Base-by-base conservation (phyloP, 129 eudicot species). In the Flaveria linearis region DNA sequence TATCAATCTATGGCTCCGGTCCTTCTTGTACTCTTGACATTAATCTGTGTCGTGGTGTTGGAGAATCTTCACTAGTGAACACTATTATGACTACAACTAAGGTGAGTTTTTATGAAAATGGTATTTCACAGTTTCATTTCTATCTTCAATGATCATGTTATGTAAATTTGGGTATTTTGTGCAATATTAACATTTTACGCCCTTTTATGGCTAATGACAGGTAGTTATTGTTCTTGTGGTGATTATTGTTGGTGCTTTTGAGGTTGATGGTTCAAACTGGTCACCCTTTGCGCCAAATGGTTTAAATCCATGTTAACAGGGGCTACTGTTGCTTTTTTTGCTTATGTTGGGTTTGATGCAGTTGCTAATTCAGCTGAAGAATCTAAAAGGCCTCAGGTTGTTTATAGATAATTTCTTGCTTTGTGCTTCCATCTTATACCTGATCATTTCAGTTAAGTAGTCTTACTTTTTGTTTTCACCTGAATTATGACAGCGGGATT, bases 281-380 rank as follows among this genome's bases (percentile, higher is more conserved):
- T 47, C 90, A 66, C 99, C 99, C 43, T 95, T 95, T 57, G 91
- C 85, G 62, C 99, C 99, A 81, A 83, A 86, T 68, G 99, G 99
- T 57, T 83, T 74, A 86, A 86, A 75, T 75, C 96, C 50, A 45
- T 95, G 77, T 74, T 95, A 71, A 95, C 99, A 17, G 99, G 99
- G 76, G 97, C 97, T 72, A 91, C 99, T 26, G 97, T 95, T 22
- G 97, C 86, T 41, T 95, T 91, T 81, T 95, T 95, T 66, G 96
- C 99, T 55, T 95, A 91, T 78, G 99, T 91, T 58, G 99, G 99
- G 75, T 95, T 95, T 79, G 99, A 95, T 85, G 99, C 99, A 62
- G 99, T 95, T 81, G 99, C 97, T 58, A 95, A 95, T 85, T 95
- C 99, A 74, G 99, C 99, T 8, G 99, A 95, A 87, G 99, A 95